Conservation (phyloP, 768 basidiomycete genomes). For the Ramaria rubella region DNA sequence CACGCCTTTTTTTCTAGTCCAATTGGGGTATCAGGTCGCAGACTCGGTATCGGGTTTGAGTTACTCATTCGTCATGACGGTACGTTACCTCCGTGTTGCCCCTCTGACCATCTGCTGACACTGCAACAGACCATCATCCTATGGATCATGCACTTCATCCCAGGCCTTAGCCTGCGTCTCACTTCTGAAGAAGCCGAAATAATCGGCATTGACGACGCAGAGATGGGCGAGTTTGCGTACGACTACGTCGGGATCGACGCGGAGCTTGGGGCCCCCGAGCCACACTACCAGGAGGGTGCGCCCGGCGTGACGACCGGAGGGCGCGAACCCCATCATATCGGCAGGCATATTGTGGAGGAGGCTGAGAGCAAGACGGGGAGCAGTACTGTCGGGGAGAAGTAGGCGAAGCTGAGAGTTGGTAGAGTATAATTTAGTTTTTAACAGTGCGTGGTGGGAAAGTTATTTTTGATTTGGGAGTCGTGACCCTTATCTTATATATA, state of each 20-base stretch:
- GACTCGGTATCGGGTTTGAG: conserved; percentile 58
- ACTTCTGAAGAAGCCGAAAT: conserved; percentile 50
- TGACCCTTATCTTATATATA: too few relatives aligned
- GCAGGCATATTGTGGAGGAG: not conserved
- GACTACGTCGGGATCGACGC: conserved; percentile 76
- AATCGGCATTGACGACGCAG: conserved; percentile 82
- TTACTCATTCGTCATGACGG: conserved; percentile 71
- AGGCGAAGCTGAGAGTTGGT: too few relatives aligned
- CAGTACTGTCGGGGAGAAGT: too few relatives aligned
- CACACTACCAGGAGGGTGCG: conserved; percentile 24
- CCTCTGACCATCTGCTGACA: not conserved
- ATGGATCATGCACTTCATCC: conserved; percentile 85
- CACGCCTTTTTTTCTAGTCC: conserved; percentile 40
- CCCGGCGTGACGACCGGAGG: conserved; percentile 23
- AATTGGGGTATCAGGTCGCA: conserved; percentile 82
- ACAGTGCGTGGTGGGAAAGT: too few relatives aligned
- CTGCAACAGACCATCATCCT: conserved; percentile 54
- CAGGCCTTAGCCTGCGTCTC: conserved; percentile 67
- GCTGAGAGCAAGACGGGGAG: too few relatives aligned
- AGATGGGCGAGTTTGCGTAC: conserved; percentile 87
- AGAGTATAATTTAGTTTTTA: too few relatives aligned
- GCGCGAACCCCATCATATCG: conserved; percentile 30
- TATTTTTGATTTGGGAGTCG: too few relatives aligned
- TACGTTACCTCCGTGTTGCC: conserved; percentile 4
- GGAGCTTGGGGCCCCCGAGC: conserved; percentile 32